Conservation (phyloP, 306 rosid species). For the Notholithocarpus densiflorus region DNA sequence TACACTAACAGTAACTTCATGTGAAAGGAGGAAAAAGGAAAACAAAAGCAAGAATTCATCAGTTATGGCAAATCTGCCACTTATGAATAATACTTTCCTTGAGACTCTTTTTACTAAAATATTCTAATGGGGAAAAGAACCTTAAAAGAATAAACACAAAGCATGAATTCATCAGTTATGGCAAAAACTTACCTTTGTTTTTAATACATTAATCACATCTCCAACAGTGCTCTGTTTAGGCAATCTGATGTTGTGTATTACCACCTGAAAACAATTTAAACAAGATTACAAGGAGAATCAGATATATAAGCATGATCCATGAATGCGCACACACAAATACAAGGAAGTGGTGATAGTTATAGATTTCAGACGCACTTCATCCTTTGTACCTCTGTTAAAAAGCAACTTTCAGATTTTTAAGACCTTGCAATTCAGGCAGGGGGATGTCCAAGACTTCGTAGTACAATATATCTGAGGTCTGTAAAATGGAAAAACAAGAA, state of each 20-base stretch:
- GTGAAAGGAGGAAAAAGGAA: background rate
- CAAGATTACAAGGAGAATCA: constrained; percentile 8
- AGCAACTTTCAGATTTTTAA: constrained; percentile 76
- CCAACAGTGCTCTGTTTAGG: constrained; percentile 76
- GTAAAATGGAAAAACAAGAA: constrained; percentile 14
- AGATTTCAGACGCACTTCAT: constrained; percentile 52
- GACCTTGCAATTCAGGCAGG: constrained; percentile 77
- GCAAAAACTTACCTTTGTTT: constrained; percentile 46
- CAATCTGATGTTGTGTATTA: constrained; percentile 67
- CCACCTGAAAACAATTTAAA: constrained; percentile 48
- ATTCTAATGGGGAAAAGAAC: background rate
- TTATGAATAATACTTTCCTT: background rate
- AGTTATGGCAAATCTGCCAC: background rate
- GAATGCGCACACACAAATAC: background rate
- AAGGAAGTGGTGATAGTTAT: background rate
- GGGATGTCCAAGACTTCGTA: constrained; percentile 83
- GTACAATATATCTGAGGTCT: constrained; percentile 71
- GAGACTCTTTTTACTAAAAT: background rate
- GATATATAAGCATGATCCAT: background rate
- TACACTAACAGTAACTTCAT: background rate
- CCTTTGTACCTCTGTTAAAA: constrained; percentile 73
- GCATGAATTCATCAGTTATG: background rate
- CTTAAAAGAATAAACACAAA: background rate
- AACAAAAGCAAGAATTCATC: background rate
- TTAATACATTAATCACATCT: constrained; percentile 66